Conservation (phyloP, 352 stramenopile species). For the Pythium dissotocum region DNA sequence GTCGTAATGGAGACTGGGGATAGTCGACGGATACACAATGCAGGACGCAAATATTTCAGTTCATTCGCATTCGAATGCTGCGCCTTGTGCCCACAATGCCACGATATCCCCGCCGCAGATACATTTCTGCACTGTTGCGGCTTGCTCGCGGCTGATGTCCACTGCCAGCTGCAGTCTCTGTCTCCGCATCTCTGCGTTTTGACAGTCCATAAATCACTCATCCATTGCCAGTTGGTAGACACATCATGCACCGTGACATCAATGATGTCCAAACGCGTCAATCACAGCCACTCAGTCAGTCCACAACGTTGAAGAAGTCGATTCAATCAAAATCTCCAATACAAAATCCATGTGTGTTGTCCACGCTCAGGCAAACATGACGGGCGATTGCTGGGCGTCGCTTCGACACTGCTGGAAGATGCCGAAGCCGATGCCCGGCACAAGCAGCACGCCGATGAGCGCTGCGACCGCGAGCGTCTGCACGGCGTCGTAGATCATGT, state of each 20-base stretch:
- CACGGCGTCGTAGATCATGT: constrained; percentile 54
- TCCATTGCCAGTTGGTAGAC: not conserved
- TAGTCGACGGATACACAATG: too few species aligned
- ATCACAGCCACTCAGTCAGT: too few species aligned
- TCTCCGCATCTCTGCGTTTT: not conserved
- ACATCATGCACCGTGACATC: not conserved
- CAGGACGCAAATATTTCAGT: too few species aligned
- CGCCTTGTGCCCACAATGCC: too few species aligned
- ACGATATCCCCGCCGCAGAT: too few species aligned
- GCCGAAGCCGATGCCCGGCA: constrained; percentile 36
- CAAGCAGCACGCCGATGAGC: constrained; percentile 37
- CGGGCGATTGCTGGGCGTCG: constrained; percentile 8
- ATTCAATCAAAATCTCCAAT: not conserved
- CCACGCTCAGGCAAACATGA: constrained; percentile 16
- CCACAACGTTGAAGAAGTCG: not conserved
- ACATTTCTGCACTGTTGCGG: too few species aligned
- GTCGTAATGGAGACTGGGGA: too few species aligned
- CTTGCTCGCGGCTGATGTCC: not conserved
- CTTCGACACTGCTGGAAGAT: constrained; percentile 17
- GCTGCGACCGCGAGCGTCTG: constrained; percentile 29
- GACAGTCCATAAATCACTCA: not conserved
- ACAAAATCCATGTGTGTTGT: too few species aligned
- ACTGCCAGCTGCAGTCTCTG: not conserved
- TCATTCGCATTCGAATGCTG: too few species aligned
- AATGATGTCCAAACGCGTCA: not conserved